These are phyloP conservation scores for Clarireedia monteithiana DNA, from an alignment of 2,329 filamentous ascomycete genomes.

Conservation along the genomic window DNA sequence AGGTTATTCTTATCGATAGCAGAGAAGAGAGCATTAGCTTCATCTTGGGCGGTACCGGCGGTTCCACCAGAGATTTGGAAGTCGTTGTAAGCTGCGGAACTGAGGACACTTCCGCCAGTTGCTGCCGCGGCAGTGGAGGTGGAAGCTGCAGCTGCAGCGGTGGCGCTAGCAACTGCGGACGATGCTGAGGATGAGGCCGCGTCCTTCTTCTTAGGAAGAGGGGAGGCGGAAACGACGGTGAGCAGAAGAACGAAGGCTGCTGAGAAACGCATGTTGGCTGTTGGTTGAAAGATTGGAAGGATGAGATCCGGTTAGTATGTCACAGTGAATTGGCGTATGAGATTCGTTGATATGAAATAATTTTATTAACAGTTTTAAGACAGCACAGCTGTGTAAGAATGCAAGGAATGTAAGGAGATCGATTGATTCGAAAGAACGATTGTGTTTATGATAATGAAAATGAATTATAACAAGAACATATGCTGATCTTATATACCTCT, in stretches of 20 bases:
- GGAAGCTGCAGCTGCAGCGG: slow-evolving; percentile 10
- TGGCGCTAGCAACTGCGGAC: slow-evolving; percentile 1
- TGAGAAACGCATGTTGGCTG: slow-evolving; percentile 31
- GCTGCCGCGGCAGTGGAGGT: slow-evolving; percentile 9
- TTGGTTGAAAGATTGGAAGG: neutral
- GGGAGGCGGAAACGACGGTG: slow-evolving; percentile 26
- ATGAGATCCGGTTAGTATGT: neutral
- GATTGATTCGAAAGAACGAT: neutral
- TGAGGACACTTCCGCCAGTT: slow-evolving; percentile 27
- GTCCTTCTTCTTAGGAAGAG: slow-evolving; percentile 21
- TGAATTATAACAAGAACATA: slow-evolving; percentile 18
- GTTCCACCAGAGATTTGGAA: slow-evolving; percentile 41
- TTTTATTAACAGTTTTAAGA: slow-evolving; percentile 17
- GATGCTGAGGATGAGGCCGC: slow-evolving; percentile 10
- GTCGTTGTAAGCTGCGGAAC: slow-evolving; percentile 34
- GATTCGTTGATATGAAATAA: slow-evolving; percentile 12
- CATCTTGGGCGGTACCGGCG: slow-evolving; percentile 37
- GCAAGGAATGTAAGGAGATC: slow-evolving; percentile 9
- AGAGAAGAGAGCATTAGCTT: slow-evolving; percentile 35
- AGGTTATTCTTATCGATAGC: slow-evolving; percentile 36
- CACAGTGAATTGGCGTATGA: neutral
- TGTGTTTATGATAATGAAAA: slow-evolving; percentile 11
- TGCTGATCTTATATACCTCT: slow-evolving; percentile 12
- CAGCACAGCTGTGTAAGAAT: slow-evolving; percentile 26
- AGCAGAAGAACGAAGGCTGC: slow-evolving; percentile 23